A percentile compares a stretch with the other conserved stretches of the same genome.
Evolutionary conservation across 768 basidiomycete genomes (phyloP).

Genomic region (Scleroderma bovista): DNA sequence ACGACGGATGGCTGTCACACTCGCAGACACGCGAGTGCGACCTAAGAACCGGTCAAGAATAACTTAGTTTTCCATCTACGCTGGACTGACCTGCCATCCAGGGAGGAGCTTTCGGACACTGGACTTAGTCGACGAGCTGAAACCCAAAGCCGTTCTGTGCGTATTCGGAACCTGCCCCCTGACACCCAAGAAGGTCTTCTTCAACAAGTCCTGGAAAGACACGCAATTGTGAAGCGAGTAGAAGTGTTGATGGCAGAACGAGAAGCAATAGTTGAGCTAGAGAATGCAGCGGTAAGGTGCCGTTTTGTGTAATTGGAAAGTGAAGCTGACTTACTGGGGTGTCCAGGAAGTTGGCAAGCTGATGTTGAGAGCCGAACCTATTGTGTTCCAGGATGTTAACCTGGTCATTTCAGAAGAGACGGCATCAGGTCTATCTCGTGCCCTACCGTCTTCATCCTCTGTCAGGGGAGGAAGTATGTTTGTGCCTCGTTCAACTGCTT

Average conservation of each 20-base stretch:
- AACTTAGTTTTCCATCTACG: too few relatives aligned
- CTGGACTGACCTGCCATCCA: slow-evolving; percentile 9
- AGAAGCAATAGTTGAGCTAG: slow-evolving; percentile 62
- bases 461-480: slow-evolving; percentile 51
- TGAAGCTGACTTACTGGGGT: not conserved
- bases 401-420: slow-evolving; percentile 58
- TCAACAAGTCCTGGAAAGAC: slow-evolving; percentile 84
- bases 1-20: slow-evolving; percentile 83
- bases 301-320: not conserved
- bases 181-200: slow-evolving; percentile 85
- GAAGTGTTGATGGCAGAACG: slow-evolving; percentile 61
- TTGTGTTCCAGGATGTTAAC: slow-evolving; percentile 59
- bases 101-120: slow-evolving; percentile 47
- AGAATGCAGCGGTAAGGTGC: slow-evolving; percentile 54
- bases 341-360: slow-evolving; percentile 79
- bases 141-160: slow-evolving; percentile 63
- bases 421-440: slow-evolving; percentile 24
- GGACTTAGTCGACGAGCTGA: slow-evolving; percentile 55
- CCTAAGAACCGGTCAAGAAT: slow-evolving; percentile 44
- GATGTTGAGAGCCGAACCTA: slow-evolving; percentile 63
- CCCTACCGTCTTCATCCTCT: slow-evolving; percentile 29
- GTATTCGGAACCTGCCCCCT: slow-evolving; percentile 67
- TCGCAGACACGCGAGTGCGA: slow-evolving; percentile 69
- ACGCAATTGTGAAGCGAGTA: slow-evolving; percentile 62
- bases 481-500: slow-evolving; percentile 58